Evolutionary conservation across 768 basidiomycete genomes (phyloP).

Genomic region (Lentinus tigrinus): DNA sequence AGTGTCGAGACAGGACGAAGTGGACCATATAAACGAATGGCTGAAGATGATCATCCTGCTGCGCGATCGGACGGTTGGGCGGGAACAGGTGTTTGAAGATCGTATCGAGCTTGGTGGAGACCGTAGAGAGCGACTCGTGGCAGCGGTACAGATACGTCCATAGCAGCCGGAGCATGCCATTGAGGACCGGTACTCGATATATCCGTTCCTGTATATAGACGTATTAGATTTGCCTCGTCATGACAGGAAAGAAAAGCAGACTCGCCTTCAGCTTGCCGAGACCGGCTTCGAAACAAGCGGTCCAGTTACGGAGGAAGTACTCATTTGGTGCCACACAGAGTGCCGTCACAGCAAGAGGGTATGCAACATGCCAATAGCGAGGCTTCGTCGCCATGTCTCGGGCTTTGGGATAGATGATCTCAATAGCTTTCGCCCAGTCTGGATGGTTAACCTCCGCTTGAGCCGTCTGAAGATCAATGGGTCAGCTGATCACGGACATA

Average conservation of each 20-base stretch:
- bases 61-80: slow-evolving; percentile 55
- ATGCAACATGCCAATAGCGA: slow-evolving; percentile 86
- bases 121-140: slow-evolving; percentile 78
- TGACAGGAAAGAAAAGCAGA: not conserved
- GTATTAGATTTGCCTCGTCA: slow-evolving; percentile 10
- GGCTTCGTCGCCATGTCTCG: slow-evolving; percentile 85
- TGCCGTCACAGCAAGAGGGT: slow-evolving; percentile 78
- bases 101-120: slow-evolving; percentile 74
- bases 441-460: slow-evolving; percentile 97
- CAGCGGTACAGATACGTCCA: slow-evolving; percentile 98
- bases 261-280: slow-evolving; percentile 78
- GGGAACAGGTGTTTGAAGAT: slow-evolving; percentile 82
- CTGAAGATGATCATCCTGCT: slow-evolving; percentile 74
- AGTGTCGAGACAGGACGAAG: slow-evolving; percentile 78
- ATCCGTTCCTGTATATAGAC: slow-evolving; percentile 67
- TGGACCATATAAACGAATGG: slow-evolving; percentile 78
- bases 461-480: slow-evolving; percentile 58
- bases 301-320: slow-evolving; percentile 84
- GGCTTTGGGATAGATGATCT: slow-evolving; percentile 78
- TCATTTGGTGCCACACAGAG: slow-evolving; percentile 87
- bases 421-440: slow-evolving; percentile 90
- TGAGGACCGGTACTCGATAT: slow-evolving; percentile 67
- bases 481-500: not conserved
- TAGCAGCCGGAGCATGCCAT: slow-evolving; percentile 77
- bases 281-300: slow-evolving; percentile 66